Base-by-base conservation (phyloP, 768 basidiomycete species). In the Nidularia sp. region DNA sequence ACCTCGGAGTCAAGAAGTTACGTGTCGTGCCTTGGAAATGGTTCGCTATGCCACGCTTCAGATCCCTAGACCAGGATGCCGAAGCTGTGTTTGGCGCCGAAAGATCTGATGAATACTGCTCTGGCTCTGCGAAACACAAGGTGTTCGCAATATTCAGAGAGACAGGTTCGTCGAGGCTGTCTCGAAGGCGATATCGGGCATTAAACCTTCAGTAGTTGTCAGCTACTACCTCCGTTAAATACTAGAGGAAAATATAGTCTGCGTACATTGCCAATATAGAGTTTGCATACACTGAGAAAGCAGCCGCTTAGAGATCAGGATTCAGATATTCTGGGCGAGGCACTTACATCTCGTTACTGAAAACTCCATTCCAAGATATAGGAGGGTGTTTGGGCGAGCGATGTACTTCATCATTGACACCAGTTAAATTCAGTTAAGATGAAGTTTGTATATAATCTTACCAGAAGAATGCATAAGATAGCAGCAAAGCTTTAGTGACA, bases 291-390 rank as follows among this genome's bases (percentile, higher is more conserved):
- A 47, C 45, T 47, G 5, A 41, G n/a, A 32, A 47, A 12, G 15
- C 2, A 32, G 29, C 18, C 15, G 10, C 3, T 41, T 41, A 41
- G 39, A 41, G 10, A 41, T 18, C 4, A 29, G 25, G 39, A 29
- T 51, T 42, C 42, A 55, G 52, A 68, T 60, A 52, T 57, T 47
- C 6, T 60, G 47, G 22, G 57, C 47, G n/a, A 45, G 25, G 3
- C 25, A 45, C 68, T 52, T 45, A 68, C 69, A 47, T 55, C 66
- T 58, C 6, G 69, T 65, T 5, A 65, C 62, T 2, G 66, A 67
- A 48, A 67, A 65, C 35, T 66, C 64, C 53, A 68, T 60, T 18
- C 59, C 60, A 9, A 70, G 54, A 48, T 70, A 70, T 22, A 67
- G 55, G 9, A 68, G 49, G 2, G 67, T 64, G 31, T 60, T 52